Conservation (phyloP, 2,329 filamentous ascomycete species). For the Pseudogymnoascus pannorum region DNA sequence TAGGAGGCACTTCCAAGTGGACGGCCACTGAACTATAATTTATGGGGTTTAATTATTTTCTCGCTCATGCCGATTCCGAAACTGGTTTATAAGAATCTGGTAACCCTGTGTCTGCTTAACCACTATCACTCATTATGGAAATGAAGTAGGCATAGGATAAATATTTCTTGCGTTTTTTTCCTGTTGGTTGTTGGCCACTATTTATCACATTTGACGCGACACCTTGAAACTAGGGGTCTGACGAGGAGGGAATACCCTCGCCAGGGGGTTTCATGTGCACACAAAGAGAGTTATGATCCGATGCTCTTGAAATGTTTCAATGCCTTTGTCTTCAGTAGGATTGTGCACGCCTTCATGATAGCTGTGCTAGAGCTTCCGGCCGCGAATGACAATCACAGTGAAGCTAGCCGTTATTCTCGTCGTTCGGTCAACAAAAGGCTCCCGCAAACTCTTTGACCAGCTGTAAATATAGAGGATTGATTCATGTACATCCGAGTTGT, state of each 20-base stretch:
- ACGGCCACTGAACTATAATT: neutral
- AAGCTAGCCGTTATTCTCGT: neutral
- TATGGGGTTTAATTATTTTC: neutral
- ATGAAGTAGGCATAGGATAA: neutral
- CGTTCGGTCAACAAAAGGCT: neutral
- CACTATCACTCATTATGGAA: neutral
- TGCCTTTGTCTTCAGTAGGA: neutral
- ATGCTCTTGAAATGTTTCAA: neutral
- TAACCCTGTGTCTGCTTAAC: too few relatives aligned
- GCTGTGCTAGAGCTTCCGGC: neutral
- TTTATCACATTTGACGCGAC: constrained; percentile 2
- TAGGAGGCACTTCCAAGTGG: neutral
- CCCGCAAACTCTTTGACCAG: neutral
- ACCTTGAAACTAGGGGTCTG: neutral
- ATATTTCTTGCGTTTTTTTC: neutral
- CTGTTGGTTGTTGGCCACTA: neutral
- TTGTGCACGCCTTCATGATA: neutral
- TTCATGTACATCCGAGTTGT: neutral
- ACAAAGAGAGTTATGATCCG: neutral
- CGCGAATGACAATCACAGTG: neutral
- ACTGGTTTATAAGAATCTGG: neutral
- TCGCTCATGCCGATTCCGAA: neutral
- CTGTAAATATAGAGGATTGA: neutral
- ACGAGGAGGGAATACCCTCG: neutral
- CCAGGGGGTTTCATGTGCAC: neutral